Base-by-base conservation (phyloP, 768 basidiomycete genomes). In the Clavulina sp. region DNA sequence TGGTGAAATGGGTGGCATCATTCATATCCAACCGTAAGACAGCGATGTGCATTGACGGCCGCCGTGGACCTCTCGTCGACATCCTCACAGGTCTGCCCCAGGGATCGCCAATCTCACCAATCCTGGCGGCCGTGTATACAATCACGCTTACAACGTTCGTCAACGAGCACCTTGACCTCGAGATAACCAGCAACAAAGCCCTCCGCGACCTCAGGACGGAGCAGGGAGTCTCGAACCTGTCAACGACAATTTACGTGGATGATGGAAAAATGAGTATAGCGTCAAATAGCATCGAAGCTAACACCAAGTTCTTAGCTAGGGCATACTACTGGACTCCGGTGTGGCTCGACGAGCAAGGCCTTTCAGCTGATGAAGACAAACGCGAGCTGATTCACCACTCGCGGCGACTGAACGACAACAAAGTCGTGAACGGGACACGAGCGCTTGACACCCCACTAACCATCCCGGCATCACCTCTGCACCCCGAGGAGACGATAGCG, bases 191-290 rank as follows among this genome's bases (percentile, higher is more conserved):
- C 34, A 38, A 38, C 9, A 19, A 9, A 38, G 34, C 9, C 9
- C 9, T 38, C n/a, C n/a, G n/a, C n/a, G n/a, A n/a, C n/a, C n/a
- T n/a, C n/a, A n/a, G n/a, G 19, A 19, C 34, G 19, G 34, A 38
- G 19, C 9, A 9, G 9, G 19, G 34, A 38, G 34, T 19, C 34
- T 38, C 34, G 34, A 26, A 7, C 9, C 9, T 46, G 26, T 7
- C 13, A 9, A 9, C 24, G 9, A 9, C 24, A 9, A 9, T 41
- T 4, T 57, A 43, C 34, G 51, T 57, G 9, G 56, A 57, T 34
- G 56, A 57, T 29, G 56, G 56, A 9, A 52, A 54, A 13, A 4
- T 57, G 4, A 28, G 29, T 5, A 55, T 52, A 6, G 21, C 56
- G 0, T 57, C 56, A 3, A 21, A 32, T 18, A 34, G 57, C 5